Evolutionary conservation across 2,329 filamentous ascomycete species (phyloP).

Genomic region (Nigrospora osmanthi): DNA sequence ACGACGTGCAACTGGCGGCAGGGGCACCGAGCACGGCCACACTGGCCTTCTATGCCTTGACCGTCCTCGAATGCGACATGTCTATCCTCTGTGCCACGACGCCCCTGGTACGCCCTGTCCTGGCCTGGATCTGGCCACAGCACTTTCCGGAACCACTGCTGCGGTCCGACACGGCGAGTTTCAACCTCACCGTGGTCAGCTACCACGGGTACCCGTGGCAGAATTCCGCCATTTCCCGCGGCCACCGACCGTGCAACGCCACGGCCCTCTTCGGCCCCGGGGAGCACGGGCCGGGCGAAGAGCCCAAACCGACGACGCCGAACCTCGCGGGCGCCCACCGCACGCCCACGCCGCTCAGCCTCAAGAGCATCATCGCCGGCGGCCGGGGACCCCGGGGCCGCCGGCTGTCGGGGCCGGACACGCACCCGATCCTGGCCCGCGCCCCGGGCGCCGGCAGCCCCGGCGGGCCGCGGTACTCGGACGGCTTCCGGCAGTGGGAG

Average conservation of each 20-base stretch:
- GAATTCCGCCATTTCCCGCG: neutral
- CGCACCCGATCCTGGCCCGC: neutral
- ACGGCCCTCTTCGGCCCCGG: too few relatives aligned
- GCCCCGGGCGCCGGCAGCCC: neutral
- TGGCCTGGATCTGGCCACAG: neutral
- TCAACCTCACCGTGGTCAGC: constrained; percentile 1
- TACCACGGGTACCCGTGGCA: constrained; percentile 1
- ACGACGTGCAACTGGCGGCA: neutral
- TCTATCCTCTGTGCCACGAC: constrained; percentile 1
- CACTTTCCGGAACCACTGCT: neutral
- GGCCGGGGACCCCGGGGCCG: neutral
- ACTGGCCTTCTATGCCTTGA: neutral
- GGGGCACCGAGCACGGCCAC: neutral
- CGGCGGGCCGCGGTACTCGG: neutral
- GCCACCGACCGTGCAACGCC: too few relatives aligned
- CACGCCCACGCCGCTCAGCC: neutral
- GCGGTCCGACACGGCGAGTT: neutral
- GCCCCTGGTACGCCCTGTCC: neutral
- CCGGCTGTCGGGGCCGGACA: neutral
- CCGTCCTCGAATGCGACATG: neutral
- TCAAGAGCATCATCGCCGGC: neutral
- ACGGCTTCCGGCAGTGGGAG: neutral
- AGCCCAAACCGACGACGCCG: too few relatives aligned
- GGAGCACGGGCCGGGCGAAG: too few relatives aligned
- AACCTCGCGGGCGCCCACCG: neutral